Base-by-base conservation (phyloP, 371 early-diverging fungal species). In the Sporodiniella umbellata region DNA sequence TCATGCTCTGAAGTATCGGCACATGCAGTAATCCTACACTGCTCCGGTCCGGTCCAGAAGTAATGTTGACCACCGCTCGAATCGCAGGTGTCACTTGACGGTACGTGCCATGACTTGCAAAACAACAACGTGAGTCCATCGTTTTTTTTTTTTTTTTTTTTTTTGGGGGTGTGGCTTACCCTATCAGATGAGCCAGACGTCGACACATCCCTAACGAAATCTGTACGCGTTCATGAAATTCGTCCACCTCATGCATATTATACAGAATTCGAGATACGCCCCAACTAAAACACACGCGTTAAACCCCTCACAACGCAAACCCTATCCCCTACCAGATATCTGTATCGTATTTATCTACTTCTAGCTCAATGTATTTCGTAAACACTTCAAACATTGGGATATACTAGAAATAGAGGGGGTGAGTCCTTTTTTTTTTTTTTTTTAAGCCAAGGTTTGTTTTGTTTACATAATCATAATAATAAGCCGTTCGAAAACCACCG, bases 231-330 rank as follows among this genome's bases (percentile, higher is more conserved):
- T 58, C 22, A 26, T 68, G 60, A 30, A 76, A 76, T 18, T 31
- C 37, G 7, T 30, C 23, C 0, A 72, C 73, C 11, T 78, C 72
- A 56, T 82, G 80, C 56, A 78, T 82, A 35, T 77, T 80, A 33
- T 77, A 76, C 18, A 82, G 44, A 28, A 82, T 72, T 30, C 83
- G 75, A 38, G 78, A 80, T 37, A 82, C 52, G 3, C 78, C 83
- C 78, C 79, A 80, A 26, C 83, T 82, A 60, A 14, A 24, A 51
- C 4, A 11, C 5, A 30, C 8, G 30, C 5, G 30, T 30, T 8
- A 30, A 11, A 8, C 30, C 5, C 11, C 30, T n/a, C n/a, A n/a
- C n/a, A n/a, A n/a, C 30, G 11, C 30, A 30, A 8, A 30, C 11
- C 30, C 30, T 30, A 30, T 8, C n/a, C n/a, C 64, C 53, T 72